These are phyloP conservation scores for Lecanicillium sp. DNA, from an alignment of 2,329 filamentous ascomycete species.

Conservation along the genomic window DNA sequence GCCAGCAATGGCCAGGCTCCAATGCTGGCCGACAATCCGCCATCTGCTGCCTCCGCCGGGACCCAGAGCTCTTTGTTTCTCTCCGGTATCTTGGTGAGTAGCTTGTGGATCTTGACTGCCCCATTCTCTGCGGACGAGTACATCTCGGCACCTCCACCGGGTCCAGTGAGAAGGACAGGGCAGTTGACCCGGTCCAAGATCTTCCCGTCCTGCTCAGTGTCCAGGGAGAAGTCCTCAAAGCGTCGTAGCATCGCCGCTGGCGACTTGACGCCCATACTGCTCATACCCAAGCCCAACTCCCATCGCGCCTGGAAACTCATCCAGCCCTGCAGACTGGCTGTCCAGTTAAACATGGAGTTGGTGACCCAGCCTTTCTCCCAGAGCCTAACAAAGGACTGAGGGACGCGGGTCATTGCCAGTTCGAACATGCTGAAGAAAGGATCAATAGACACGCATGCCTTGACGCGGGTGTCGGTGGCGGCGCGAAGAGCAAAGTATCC, in stretches of 20 bases:
- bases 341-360: slow-evolving; percentile 17
- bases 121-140: slow-evolving; percentile 10
- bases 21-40: slow-evolving; percentile 18
- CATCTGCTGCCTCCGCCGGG: slow-evolving; percentile 7
- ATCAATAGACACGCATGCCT: slow-evolving; percentile 31
- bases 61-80: slow-evolving; percentile 16
- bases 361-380: slow-evolving; percentile 17
- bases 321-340: slow-evolving; percentile 12
- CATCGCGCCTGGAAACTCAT: slow-evolving; percentile 21
- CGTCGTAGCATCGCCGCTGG: slow-evolving; percentile 17
- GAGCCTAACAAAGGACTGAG: slow-evolving; percentile 14
- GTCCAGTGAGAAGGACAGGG: slow-evolving; percentile 20
- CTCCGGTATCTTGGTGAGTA: slow-evolving; percentile 6
- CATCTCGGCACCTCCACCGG: slow-evolving; percentile 14
- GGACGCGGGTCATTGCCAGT: slow-evolving; percentile 18
- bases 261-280: slow-evolving; percentile 17
- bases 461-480: slow-evolving; percentile 31
- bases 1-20: slow-evolving; percentile 13
- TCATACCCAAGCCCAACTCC: slow-evolving; percentile 18
- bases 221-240: no score
- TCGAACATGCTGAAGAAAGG: slow-evolving; percentile 17
- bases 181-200: slow-evolving; percentile 16
- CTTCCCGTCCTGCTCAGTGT: slow-evolving; percentile 9
- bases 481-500: slow-evolving; percentile 38
- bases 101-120: slow-evolving; percentile 9